Conservation (phyloP, 352 stramenopile species). For the Phytophthora megakarya region DNA sequence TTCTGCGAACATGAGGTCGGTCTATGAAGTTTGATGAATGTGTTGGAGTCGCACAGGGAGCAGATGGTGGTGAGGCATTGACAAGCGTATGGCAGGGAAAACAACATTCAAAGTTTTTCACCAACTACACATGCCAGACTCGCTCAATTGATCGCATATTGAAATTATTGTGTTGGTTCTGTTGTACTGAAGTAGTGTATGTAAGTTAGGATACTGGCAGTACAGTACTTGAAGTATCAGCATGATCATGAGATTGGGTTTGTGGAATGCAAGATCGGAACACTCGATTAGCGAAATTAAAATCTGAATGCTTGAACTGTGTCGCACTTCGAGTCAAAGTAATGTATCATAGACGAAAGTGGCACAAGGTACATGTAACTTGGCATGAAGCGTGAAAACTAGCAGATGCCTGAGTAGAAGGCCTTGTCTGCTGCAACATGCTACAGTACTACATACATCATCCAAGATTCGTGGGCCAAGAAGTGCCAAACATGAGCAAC, state of each 20-base stretch:
- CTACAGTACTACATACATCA: not conserved
- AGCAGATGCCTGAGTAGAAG: not conserved
- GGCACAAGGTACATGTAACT: not conserved
- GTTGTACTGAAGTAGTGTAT: too few species aligned
- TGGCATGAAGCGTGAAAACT: not conserved
- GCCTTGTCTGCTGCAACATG: not conserved
- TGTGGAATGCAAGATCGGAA: not conserved
- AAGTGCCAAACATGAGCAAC: not conserved
- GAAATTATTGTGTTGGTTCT: not conserved
- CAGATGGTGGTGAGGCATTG: not conserved
- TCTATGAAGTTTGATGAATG: not conserved
- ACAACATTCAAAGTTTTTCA: not conserved
- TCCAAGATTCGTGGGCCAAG: not conserved
- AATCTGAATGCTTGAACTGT: not conserved
- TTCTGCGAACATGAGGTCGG: not conserved
- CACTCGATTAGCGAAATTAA: not conserved
- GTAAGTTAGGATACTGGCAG: too few species aligned
- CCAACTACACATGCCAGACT: not conserved
- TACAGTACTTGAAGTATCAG: too few species aligned
- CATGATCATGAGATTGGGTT: too few species aligned
- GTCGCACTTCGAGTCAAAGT: not conserved
- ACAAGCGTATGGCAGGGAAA: not conserved
- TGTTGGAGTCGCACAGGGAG: not conserved
- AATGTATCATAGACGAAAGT: not conserved
- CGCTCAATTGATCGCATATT: too few species aligned